Base-by-base conservation (phyloP, 495 filamentous ascomycete genomes). In the Bryoglossum gracile region DNA sequence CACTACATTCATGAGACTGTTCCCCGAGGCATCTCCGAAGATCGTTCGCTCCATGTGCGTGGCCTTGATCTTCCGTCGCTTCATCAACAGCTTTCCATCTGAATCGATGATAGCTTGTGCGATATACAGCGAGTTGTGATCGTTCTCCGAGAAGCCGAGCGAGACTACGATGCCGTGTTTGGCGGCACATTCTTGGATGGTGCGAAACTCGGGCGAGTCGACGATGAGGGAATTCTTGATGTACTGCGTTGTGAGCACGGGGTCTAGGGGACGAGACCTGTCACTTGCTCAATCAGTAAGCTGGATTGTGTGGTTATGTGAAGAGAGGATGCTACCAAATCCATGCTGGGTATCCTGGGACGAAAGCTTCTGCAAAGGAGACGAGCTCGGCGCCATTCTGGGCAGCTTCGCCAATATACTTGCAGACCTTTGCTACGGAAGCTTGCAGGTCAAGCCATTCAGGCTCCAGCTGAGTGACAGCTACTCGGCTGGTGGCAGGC, bases 31-130 rank as follows among this genome's bases (percentile, higher is more conserved):
- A 54, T 84, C 78, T 0, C 79, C 78, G 41, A 76, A 82, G 25
- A 82, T 62, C 0, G 77, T 78, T 4, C 78, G 70, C 57, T 84
- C 79, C 68, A 81, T 73, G 48, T 82, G 78, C 19, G 78, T 82
- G 0, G 76, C 66, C 59, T 84, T 82, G 37, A 81, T 63, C 65
- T 82, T 82, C 8, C 73, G 61, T 0, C 78, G 68, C 13, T 61
- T 57, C 24, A 68, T 61, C 4, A 64, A 46, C 19, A 81, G 57
- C 13, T 67, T 59, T 1, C 79, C 78, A 16, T 68, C 60, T 0
- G 63, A 35, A 0, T 55, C 63, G 46, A 82, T 78, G 35, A 75
- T 65, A 5, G 64, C 66, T 55, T 84, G 78, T 0, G 77, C 60
- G 41, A 81, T 81, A 57, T 81, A 82, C 2, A 81, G 49, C 4